These are phyloP conservation scores for Quercus lobata DNA, from an alignment of 331 rosid species.

Conservation along the genomic window DNA sequence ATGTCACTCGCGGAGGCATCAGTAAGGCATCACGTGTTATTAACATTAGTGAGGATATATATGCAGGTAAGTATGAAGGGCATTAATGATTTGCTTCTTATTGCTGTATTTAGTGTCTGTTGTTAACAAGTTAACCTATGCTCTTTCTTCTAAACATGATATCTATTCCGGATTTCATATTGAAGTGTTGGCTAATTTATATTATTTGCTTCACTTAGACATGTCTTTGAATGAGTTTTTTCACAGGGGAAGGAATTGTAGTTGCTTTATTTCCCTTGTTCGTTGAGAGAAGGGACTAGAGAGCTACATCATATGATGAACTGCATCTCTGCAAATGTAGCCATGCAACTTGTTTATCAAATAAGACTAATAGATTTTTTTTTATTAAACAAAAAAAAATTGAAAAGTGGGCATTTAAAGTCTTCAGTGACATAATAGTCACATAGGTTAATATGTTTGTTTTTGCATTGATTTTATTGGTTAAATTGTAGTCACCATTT, in stretches of 20 bases:
- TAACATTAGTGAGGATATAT: conserved; percentile 96
- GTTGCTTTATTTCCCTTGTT: background rate
- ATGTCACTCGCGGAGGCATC: conserved; percentile 94
- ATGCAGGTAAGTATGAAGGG: conserved; percentile 56
- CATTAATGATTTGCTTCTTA: background rate
- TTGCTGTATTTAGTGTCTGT: background rate
- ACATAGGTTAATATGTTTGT: too few relatives aligned
- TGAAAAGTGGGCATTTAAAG: too few relatives aligned
- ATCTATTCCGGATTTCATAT: background rate
- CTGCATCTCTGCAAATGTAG: too few relatives aligned
- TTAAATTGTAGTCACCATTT: too few relatives aligned
- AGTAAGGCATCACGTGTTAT: conserved; percentile 98
- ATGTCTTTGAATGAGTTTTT: background rate
- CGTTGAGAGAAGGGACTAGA: too few relatives aligned
- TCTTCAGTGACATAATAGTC: too few relatives aligned
- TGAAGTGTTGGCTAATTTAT: background rate
- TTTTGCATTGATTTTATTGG: too few relatives aligned
- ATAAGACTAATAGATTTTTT: too few relatives aligned
- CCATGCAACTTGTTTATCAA: too few relatives aligned
- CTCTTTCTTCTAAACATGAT: background rate
- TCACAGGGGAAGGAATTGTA: background rate
- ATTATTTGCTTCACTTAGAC: background rate
- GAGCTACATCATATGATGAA: too few relatives aligned
- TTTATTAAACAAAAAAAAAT: too few relatives aligned
- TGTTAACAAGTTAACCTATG: background rate